phyloP scores from a whole-genome alignment of 768 basidiomycete species.

The Kwoniella pini region DNA sequence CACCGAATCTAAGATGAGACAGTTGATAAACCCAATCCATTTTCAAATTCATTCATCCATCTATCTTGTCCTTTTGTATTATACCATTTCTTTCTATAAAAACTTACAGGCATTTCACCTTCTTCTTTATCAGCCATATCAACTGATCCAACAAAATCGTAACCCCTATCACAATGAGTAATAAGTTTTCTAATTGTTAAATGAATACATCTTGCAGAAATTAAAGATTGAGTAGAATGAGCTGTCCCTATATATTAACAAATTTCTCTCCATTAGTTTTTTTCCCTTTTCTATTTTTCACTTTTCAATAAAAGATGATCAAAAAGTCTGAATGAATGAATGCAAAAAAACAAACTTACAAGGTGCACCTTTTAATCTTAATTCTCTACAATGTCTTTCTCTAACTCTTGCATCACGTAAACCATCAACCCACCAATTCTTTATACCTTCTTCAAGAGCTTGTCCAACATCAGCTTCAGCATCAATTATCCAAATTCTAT shows the following conservation, averaged over 20 bases:
- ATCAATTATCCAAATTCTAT: conserved; percentile 49
- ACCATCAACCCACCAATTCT: conserved; percentile 38
- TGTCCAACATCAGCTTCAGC: conserved; percentile 48
- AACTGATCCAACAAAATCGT: conserved; percentile 45
- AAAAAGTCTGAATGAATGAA: too few species aligned
- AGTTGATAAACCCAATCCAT: neutral
- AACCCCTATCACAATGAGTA: conserved; percentile 33
- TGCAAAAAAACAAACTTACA: conserved; percentile 26
- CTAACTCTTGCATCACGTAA: conserved; percentile 39
- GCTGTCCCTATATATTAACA: conserved; percentile 43
- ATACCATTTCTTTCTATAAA: conserved; percentile 33
- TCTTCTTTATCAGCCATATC: conserved; percentile 48
- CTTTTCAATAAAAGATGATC: too few species aligned
- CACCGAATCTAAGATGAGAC: neutral
- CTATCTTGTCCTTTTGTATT: neutral
- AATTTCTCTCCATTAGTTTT: too few species aligned
- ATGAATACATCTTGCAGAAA: conserved; percentile 45
- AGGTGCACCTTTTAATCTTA: conserved; percentile 38
- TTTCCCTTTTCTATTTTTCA: too few species aligned
- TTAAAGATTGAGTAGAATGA: conserved; percentile 36
- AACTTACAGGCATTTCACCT: conserved; percentile 42
- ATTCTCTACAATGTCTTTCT: conserved; percentile 48
- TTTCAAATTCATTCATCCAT: neutral
- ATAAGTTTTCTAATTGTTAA: conserved; percentile 43
- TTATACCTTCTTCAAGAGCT: conserved; percentile 43